A percentile compares a stretch with the other conserved stretches of the same genome.
Evolutionary conservation across 768 basidiomycete genomes (phyloP).

Genomic region (Candolleomyces eurysporus): DNA sequence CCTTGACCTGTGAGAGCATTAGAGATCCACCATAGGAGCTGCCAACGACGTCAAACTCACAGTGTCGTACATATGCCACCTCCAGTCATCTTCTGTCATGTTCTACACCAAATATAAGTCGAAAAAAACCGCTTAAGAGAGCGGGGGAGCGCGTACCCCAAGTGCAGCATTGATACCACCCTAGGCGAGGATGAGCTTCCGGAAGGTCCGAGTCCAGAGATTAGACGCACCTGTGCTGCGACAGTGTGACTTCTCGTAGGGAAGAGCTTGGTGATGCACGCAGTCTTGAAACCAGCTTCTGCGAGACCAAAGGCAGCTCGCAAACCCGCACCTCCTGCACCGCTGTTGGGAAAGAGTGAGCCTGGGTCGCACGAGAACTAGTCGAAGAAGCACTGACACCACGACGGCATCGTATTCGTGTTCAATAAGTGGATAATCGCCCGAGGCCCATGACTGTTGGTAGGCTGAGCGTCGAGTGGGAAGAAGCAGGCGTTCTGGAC

Average conservation of each 20-base stretch:
- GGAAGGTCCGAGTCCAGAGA: background rate
- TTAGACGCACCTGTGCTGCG: conserved; percentile 77
- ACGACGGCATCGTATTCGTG: conserved; percentile 99
- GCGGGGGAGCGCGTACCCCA: conserved; percentile 55
- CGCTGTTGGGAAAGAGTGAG: conserved; percentile 44
- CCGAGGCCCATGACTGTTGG: conserved; percentile 69
- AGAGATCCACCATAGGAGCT: conserved; percentile 13
- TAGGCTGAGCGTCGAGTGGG: conserved; percentile 13
- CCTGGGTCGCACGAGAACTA: conserved; percentile 2
- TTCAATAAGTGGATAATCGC: conserved; percentile 95
- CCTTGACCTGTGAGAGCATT: conserved; percentile 75
- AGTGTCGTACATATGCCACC: conserved; percentile 99
- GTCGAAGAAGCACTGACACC: conserved; percentile 67
- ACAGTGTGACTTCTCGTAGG: conserved; percentile 98
- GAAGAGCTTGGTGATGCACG: conserved; percentile 98
- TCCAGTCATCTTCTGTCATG: conserved; percentile 99
- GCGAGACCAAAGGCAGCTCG: conserved; percentile 98
- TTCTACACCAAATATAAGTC: conserved; percentile 49
- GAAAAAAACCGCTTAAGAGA: conserved; percentile 3
- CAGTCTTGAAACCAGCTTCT: conserved; percentile 97
- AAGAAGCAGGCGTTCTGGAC: conserved; percentile 14
- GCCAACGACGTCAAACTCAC: conserved; percentile 42
- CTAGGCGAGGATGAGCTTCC: conserved; percentile 35
- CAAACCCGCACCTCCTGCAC: conserved; percentile 97
- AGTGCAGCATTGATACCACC: conserved; percentile 98